phyloP scores from a whole-genome alignment of 495 filamentous ascomycete species.

The Opeltia flavorubescens region DNA sequence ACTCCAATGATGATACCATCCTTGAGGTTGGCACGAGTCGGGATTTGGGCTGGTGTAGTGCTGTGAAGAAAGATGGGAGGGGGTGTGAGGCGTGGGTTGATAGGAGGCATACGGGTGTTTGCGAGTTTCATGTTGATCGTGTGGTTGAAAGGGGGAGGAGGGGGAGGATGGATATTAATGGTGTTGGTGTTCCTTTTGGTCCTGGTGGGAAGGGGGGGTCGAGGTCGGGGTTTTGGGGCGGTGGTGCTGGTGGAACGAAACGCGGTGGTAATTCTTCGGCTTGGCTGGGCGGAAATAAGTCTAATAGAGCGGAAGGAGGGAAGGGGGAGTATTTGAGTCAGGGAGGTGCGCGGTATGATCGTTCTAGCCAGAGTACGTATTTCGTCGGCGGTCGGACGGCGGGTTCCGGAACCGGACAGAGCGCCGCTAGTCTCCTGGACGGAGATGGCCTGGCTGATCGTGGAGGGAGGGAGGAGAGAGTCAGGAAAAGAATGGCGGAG shows the following conservation, averaged over 20 bases:
- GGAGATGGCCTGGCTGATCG: slow-evolving; percentile 42
- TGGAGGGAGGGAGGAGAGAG: slow-evolving; percentile 44
- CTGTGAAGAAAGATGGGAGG: slow-evolving; percentile 68
- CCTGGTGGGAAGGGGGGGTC: slow-evolving; percentile 30
- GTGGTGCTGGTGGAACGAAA: slow-evolving; percentile 18
- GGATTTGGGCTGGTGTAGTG: slow-evolving; percentile 83
- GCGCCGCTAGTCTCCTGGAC: slow-evolving; percentile 54
- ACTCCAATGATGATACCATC: slow-evolving; percentile 71
- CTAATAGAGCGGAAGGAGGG: neutral
- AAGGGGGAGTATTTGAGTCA: slow-evolving; percentile 21
- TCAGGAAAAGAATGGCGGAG: slow-evolving; percentile 53
- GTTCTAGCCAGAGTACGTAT: slow-evolving; percentile 38
- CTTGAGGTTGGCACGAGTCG: slow-evolving; percentile 76
- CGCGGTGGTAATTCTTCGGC: neutral
- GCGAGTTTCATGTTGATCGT: slow-evolving; percentile 80
- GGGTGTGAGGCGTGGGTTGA: slow-evolving; percentile 78
- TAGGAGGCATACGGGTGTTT: slow-evolving; percentile 72
- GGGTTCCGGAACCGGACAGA: slow-evolving; percentile 26
- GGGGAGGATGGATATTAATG: slow-evolving; percentile 69
- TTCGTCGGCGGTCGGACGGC: slow-evolving; percentile 31
- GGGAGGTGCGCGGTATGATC: slow-evolving; percentile 45
- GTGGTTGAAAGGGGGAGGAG: slow-evolving; percentile 57
- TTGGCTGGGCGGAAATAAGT: slow-evolving; percentile 13
- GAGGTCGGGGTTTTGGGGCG: slow-evolving; percentile 30
- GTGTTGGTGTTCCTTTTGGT: slow-evolving; percentile 26